phyloP scores from a whole-genome alignment of 1,139 yeast species.

The Debaryomycetaceae sp. region DNA sequence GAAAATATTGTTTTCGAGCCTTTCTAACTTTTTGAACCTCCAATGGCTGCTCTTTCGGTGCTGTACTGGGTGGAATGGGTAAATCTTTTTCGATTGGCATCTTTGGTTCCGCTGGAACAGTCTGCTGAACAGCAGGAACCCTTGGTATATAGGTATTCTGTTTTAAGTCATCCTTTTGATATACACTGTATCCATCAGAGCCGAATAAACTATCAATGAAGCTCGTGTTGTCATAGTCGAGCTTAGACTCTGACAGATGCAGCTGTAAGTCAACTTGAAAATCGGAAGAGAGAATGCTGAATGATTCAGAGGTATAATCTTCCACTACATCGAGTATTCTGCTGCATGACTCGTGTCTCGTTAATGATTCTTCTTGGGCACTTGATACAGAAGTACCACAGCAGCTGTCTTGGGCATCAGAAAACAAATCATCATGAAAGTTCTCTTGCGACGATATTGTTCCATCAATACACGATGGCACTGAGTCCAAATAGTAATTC shows the following conservation, averaged over 20 bases:
- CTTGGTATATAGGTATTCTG: no score
- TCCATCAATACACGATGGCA: neutral
- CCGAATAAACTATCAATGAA: slow-evolving; percentile 5
- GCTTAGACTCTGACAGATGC: slow-evolving; percentile 2
- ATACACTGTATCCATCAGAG: neutral
- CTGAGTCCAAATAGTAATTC: neutral
- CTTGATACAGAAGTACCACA: neutral
- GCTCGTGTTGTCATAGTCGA: slow-evolving; percentile 2
- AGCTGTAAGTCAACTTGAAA: neutral
- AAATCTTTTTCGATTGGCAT: neutral
- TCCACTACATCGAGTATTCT: neutral
- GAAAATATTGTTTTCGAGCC: neutral
- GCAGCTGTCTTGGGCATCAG: slow-evolving; percentile 1
- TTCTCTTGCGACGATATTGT: neutral
- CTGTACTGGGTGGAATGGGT: neutral
- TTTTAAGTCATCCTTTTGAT: no score
- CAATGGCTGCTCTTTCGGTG: neutral
- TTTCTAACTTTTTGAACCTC: neutral
- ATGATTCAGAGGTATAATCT: neutral
- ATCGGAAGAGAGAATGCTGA: neutral
- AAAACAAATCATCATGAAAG: slow-evolving; percentile 8
- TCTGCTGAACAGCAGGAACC: no score
- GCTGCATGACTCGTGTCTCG: neutral
- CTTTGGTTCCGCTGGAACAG: neutral
- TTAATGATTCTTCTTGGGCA: neutral